These are phyloP conservation scores for Geosiphon pyriformis DNA, from an alignment of 192 early-diverging fungal species.

Conservation along the genomic window DNA sequence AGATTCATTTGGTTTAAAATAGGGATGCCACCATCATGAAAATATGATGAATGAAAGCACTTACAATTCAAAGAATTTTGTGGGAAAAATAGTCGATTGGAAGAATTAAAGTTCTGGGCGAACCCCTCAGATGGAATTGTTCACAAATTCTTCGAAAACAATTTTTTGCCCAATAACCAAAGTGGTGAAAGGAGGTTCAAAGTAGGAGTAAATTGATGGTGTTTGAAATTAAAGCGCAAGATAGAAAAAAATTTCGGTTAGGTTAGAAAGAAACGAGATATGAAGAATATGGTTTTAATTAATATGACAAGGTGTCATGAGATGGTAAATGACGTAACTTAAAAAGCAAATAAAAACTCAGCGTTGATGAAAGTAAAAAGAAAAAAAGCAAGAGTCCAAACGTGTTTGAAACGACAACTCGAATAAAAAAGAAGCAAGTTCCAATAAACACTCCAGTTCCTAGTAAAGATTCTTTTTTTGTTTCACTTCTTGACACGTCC, in stretches of 20 bases:
- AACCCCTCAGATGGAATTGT: not conserved
- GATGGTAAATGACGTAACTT: no score
- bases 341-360: no score
- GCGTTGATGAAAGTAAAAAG: no score
- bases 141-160: not conserved
- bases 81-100: not conserved
- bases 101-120: not conserved
- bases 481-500: not conserved
- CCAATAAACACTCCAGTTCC: not conserved
- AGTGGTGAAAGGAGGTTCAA: not conserved
- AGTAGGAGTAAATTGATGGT: not conserved
- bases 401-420: not conserved
- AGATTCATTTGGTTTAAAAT: no score
- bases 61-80: not conserved
- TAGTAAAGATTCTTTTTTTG: not conserved
- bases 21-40: not conserved
- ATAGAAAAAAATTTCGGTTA: not conserved
- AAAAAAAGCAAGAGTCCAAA: no score
- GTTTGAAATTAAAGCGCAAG: not conserved
- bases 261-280: slow-evolving; percentile 1
- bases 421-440: not conserved
- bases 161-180: not conserved
- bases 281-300: not conserved
- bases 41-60: not conserved
- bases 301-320: no score